Evolutionary conservation across 2,329 filamentous ascomycete species (phyloP).

Genomic region (Hypoxylon sp.): DNA sequence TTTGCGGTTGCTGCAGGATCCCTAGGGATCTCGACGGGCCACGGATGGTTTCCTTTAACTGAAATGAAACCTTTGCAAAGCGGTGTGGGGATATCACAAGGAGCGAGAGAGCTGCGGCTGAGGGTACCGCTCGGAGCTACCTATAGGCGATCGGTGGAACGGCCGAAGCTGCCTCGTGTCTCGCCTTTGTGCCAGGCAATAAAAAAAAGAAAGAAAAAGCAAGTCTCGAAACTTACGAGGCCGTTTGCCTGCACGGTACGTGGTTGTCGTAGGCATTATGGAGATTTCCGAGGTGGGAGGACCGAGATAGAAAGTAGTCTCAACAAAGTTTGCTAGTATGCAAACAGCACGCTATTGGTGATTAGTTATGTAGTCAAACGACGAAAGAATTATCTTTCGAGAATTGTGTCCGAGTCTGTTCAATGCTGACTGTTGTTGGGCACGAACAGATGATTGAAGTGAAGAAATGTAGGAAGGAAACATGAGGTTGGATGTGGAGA

Average conservation of each 20-base stretch:
- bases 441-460: conserved; percentile 25
- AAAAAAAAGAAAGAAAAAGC: conserved; percentile 27
- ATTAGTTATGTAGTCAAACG: conserved; percentile 15
- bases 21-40: conserved; percentile 7
- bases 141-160: conserved; percentile 28
- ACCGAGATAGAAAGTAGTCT: conserved; percentile 16
- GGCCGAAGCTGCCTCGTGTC: conserved; percentile 12
- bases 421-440: conserved; percentile 30
- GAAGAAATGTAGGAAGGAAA: conserved; percentile 28
- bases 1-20: conserved; percentile 1
- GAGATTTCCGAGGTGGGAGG: conserved; percentile 5
- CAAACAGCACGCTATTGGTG: conserved; percentile 7
- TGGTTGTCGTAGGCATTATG: conserved; percentile 39
- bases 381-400: conserved; percentile 3
- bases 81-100: conserved; percentile 19
- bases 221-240: conserved; percentile 51
- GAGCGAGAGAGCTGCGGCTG: conserved; percentile 21
- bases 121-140: conserved; percentile 33
- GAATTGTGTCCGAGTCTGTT: conserved; percentile 2
- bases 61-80: conserved; percentile 1
- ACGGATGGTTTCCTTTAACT: conserved; percentile 15
- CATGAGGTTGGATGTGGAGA: conserved; percentile 21
- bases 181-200: conserved; percentile 6
- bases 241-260: conserved; percentile 52
- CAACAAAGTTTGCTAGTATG: conserved; percentile 19